Evolutionary conservation across 2,329 filamentous ascomycete genomes (phyloP).

Genomic region (Clonostachys rosea): DNA sequence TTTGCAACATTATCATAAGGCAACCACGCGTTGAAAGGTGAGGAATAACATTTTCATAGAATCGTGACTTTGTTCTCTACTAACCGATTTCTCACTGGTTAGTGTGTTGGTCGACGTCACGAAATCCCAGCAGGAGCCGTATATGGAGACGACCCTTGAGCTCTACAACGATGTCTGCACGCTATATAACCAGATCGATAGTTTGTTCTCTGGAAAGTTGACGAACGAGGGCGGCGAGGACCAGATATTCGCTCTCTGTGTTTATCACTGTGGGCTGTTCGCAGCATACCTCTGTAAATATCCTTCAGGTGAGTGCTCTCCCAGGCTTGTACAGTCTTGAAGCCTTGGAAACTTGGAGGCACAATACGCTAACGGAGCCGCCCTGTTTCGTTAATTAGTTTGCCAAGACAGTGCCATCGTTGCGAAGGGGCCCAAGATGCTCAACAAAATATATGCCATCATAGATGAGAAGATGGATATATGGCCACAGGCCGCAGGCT

Average conservation of each 20-base stretch:
- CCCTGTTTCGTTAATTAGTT: slow-evolving; percentile 17
- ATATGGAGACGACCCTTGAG: slow-evolving; percentile 13
- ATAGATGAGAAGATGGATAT: slow-evolving; percentile 42
- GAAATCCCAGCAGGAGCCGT: too few relatives aligned
- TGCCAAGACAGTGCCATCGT: slow-evolving; percentile 33
- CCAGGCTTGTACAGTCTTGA: too few relatives aligned
- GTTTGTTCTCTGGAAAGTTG: slow-evolving; percentile 40
- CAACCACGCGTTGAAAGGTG: slow-evolving; percentile 49
- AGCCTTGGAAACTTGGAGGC: slow-evolving; percentile 4
- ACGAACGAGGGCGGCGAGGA: slow-evolving; percentile 44
- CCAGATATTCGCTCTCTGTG: slow-evolving; percentile 50
- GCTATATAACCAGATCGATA: slow-evolving; percentile 44
- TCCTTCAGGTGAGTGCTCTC: slow-evolving; percentile 32
- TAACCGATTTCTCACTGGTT: too few relatives aligned
- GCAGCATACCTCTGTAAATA: slow-evolving; percentile 48
- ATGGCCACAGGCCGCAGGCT: slow-evolving; percentile 45
- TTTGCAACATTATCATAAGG: slow-evolving; percentile 52
- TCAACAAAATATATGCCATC: slow-evolving; percentile 37
- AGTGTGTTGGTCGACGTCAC: too few relatives aligned
- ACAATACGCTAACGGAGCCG: background rate
- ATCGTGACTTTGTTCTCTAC: too few relatives aligned
- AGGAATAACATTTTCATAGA: slow-evolving; percentile 6
- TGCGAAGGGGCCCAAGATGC: slow-evolving; percentile 37
- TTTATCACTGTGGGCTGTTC: slow-evolving; percentile 50
- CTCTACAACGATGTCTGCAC: slow-evolving; percentile 42